Evolutionary conservation across 2,329 filamentous ascomycete genomes (phyloP).

Genomic region (Penicillium verrucosum): DNA sequence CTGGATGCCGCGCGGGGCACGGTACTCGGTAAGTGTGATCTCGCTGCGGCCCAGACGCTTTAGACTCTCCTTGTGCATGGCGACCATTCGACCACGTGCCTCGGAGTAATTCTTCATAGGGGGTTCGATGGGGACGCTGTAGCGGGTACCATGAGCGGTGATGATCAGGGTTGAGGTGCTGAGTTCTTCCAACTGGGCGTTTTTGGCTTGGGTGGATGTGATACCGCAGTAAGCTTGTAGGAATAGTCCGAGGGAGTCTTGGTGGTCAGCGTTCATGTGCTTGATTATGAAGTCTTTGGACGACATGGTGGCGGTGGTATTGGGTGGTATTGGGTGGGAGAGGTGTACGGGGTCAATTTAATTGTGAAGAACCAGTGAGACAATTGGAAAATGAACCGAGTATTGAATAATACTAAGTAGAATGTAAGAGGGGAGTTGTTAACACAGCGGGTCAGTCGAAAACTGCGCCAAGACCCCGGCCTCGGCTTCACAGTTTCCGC

Average conservation of each 20-base stretch:
- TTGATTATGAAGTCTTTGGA: slow-evolving; percentile 63
- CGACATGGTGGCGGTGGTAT: slow-evolving; percentile 20
- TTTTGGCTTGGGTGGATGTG: slow-evolving; percentile 53
- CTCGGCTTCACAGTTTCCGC: slow-evolving; percentile 15
- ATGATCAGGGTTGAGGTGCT: slow-evolving; percentile 62
- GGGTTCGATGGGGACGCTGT: slow-evolving; percentile 63
- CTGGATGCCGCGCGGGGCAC: slow-evolving; percentile 52
- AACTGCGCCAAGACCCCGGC: slow-evolving; percentile 20
- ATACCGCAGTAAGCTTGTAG: slow-evolving; percentile 68
- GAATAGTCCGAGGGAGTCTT: slow-evolving; percentile 69
- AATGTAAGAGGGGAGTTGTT: background rate
- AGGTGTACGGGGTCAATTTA: background rate
- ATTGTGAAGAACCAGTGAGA: background rate
- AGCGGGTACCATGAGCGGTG: slow-evolving; percentile 47
- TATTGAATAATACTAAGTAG: background rate
- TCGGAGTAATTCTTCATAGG: slow-evolving; percentile 67
- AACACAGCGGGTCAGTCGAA: background rate
- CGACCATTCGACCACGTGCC: slow-evolving; percentile 66
- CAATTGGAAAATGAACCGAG: background rate
- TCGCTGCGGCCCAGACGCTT: slow-evolving; percentile 59
- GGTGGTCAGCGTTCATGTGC: slow-evolving; percentile 87
- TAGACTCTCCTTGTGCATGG: slow-evolving; percentile 65
- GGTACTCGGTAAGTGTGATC: slow-evolving; percentile 53
- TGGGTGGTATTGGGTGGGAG: background rate
- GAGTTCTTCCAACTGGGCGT: slow-evolving; percentile 64